These are phyloP conservation scores for Pseudopyrenochaeta lycopersici DNA, from an alignment of 2,329 filamentous ascomycete species.

Conservation along the genomic window DNA sequence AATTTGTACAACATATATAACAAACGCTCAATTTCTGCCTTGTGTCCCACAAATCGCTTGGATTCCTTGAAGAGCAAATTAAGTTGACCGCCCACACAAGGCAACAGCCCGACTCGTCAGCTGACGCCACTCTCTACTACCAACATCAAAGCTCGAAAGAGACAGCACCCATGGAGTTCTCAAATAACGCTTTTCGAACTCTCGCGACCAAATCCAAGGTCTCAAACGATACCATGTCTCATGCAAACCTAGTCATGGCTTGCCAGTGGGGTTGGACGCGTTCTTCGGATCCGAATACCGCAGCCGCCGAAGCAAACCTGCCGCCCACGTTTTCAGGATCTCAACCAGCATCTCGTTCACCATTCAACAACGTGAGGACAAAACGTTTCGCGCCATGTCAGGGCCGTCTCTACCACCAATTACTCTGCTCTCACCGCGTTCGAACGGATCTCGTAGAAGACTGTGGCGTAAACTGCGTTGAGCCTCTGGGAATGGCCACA, in stretches of 20 bases:
- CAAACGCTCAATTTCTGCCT: constrained; percentile 12
- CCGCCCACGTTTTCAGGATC: constrained; percentile 9
- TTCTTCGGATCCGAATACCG: constrained; percentile 25
- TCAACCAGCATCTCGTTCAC: constrained; percentile 13
- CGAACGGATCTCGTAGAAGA: constrained; percentile 48
- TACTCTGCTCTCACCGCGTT: constrained; percentile 46
- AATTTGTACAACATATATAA: constrained; percentile 18
- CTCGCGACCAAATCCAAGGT: constrained; percentile 23
- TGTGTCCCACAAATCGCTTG: constrained; percentile 6
- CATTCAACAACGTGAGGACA: constrained; percentile 30
- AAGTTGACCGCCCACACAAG: constrained; percentile 13
- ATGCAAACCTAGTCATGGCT: constrained; percentile 43
- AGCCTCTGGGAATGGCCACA: constrained; percentile 29
- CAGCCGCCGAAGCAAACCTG: constrained; percentile 18
- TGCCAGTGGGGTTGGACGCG: constrained; percentile 47
- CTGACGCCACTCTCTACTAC: constrained; percentile 27
- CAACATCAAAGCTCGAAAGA: constrained; percentile 3
- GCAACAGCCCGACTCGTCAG: constrained; percentile 35
- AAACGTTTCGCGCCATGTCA: constrained; percentile 45
- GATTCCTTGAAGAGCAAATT: constrained; percentile 2
- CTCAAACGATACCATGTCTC: constrained; percentile 44
- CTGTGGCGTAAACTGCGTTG: constrained; percentile 46
- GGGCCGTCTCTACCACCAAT: constrained; percentile 47
- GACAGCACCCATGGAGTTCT: constrained; percentile 39
- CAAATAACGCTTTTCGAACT: constrained; percentile 34